Evolutionary conservation across 176 grass and related monocot species (phyloP).

Genomic region (Echinochloa phyllopogon): DNA sequence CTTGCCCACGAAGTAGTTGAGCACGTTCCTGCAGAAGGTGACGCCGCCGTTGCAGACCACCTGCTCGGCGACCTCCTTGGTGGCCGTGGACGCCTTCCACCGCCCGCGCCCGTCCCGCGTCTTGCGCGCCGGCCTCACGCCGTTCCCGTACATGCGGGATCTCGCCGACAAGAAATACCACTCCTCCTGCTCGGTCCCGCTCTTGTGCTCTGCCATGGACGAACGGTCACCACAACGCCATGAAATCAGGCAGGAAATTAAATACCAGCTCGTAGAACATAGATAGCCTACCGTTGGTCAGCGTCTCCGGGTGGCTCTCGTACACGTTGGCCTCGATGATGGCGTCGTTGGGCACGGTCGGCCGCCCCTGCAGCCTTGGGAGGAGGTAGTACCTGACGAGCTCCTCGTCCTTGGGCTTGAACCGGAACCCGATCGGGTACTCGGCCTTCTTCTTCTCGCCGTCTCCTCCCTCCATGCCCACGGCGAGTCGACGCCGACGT

Average conservation of each 20-base stretch:
- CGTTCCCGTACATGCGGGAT: slow-evolving; percentile 36
- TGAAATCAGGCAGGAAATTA: not conserved
- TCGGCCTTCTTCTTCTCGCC: not conserved
- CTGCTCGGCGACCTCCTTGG: not conserved
- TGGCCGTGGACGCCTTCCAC: slow-evolving; percentile 46
- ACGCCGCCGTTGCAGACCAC: not conserved
- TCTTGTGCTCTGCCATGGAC: slow-evolving; percentile 2
- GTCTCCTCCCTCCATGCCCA: not conserved
- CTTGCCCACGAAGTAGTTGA: slow-evolving; percentile 41
- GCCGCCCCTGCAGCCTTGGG: slow-evolving; percentile 10
- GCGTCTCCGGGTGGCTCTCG: not conserved
- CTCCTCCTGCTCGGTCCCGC: not conserved
- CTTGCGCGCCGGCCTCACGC: slow-evolving; percentile 26
- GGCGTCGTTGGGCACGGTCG: not conserved
- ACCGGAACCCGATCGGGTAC: slow-evolving; percentile 14
- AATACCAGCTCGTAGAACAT: too few relatives aligned
- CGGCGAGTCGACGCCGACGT: not conserved
- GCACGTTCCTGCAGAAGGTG: not conserved
- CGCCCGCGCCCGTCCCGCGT: slow-evolving; percentile 37
- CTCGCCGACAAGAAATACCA: slow-evolving; percentile 56
- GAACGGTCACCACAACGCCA: not conserved
- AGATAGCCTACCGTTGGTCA: not conserved
- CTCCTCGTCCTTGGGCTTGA: slow-evolving; percentile 36
- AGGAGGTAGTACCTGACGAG: slow-evolving; percentile 43
- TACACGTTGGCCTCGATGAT: slow-evolving; percentile 39